phyloP scores from a whole-genome alignment of 345 rosid genomes.

The Camelina sativa region DNA sequence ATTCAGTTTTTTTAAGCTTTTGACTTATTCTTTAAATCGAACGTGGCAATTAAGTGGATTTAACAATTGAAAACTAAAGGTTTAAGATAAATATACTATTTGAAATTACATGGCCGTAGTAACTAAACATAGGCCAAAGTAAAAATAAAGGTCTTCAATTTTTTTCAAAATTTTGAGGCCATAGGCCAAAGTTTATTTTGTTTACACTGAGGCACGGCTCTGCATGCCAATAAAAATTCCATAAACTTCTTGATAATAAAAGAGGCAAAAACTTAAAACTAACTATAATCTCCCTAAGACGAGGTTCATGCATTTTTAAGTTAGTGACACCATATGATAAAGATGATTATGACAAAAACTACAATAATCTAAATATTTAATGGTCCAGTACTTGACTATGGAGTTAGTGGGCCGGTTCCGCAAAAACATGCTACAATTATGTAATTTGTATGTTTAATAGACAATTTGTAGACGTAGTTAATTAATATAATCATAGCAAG shows the following conservation, averaged over 20 bases:
- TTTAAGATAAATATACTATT: too few species aligned
- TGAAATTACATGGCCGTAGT: too few species aligned
- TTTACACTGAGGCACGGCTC: too few species aligned
- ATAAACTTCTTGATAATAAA: neutral
- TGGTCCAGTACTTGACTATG: neutral
- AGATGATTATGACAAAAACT: neutral
- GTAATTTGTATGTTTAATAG: neutral
- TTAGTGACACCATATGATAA: conserved; percentile 5
- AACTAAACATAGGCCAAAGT: too few species aligned
- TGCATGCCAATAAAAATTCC: too few species aligned
- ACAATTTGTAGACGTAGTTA: conserved; percentile 1
- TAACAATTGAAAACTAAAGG: too few species aligned
- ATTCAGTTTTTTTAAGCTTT: too few species aligned
- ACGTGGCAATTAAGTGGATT: too few species aligned
- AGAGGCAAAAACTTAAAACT: neutral
- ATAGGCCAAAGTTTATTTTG: too few species aligned
- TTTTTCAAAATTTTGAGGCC: too few species aligned
- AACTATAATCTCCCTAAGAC: neutral
- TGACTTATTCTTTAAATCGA: too few species aligned
- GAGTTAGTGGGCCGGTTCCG: conserved; percentile 29
- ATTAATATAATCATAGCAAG: neutral
- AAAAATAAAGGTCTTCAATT: too few species aligned
- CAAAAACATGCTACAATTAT: neutral
- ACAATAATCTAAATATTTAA: neutral
- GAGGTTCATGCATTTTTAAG: conserved; percentile 19